These are phyloP conservation scores for Penicillium atrosanguineum DNA, from an alignment of 495 filamentous ascomycete genomes.

Conservation along the genomic window DNA sequence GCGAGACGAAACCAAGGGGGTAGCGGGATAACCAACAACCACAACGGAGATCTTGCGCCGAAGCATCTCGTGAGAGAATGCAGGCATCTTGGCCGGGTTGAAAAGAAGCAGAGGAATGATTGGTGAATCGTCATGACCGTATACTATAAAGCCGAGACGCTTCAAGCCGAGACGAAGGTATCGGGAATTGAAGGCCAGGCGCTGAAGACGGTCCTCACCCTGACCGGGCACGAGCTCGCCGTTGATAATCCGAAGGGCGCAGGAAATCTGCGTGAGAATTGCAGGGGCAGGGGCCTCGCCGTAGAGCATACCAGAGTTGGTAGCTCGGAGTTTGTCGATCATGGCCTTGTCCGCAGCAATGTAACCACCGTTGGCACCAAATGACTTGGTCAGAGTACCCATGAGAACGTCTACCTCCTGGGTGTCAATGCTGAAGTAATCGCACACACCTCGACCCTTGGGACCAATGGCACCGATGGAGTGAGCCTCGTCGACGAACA, in stretches of 20 bases:
- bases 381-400: conserved; percentile 97
- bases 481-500: conserved; percentile 96
- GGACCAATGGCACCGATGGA: conserved; percentile 93
- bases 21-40: conserved; percentile 95
- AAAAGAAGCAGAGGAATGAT: conserved; percentile 94
- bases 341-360: conserved; percentile 86
- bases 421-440: conserved; percentile 91
- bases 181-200: conserved; percentile 96
- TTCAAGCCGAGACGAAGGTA: conserved; percentile 97
- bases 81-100: conserved; percentile 95
- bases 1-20: conserved; percentile 90
- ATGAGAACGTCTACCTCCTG: conserved; percentile 91
- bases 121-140: conserved; percentile 95
- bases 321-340: conserved; percentile 83
- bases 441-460: conserved; percentile 86
- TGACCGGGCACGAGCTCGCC: conserved; percentile 87
- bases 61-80: conserved; percentile 98
- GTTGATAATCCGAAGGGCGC: conserved; percentile 78
- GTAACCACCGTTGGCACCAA: conserved; percentile 97
- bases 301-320: conserved; percentile 82
- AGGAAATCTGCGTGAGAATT: conserved; percentile 83
- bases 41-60: conserved; percentile 97
- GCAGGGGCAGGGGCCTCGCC: conserved; percentile 86
- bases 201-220: conserved; percentile 92
- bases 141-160: conserved; percentile 93